Evolutionary conservation across 805 yeast species (phyloP).

Genomic region (Monosporozyma unispora): DNA sequence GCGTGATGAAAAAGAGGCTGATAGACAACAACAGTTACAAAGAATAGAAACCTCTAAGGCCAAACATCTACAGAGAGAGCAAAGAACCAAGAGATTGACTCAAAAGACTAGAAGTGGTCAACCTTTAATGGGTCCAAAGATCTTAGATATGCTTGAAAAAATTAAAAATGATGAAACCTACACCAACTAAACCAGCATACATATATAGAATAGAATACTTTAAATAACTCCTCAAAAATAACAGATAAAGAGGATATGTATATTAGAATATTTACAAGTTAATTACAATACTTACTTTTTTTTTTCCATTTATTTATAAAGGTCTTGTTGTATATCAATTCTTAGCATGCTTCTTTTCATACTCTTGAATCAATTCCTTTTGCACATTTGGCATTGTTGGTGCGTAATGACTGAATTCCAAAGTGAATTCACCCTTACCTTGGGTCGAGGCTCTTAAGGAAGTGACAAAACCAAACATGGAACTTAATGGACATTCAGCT

Average conservation of each 20-base stretch:
- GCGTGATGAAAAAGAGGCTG: slow-evolving; percentile 27
- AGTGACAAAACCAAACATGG: slow-evolving; percentile 94
- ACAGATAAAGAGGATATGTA: slow-evolving; percentile 1
- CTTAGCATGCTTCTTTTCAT: slow-evolving; percentile 47
- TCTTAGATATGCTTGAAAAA: slow-evolving; percentile 66
- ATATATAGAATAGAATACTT: not conserved
- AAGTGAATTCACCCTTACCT: slow-evolving; percentile 96
- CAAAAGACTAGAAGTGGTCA: slow-evolving; percentile 69
- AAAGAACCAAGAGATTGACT: slow-evolving; percentile 37
- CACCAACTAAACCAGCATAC: slow-evolving; percentile 10
- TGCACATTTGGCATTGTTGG: slow-evolving; percentile 89
- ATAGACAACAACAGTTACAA: slow-evolving; percentile 36
- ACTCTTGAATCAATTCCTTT: slow-evolving; percentile 79
- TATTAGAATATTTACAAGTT: slow-evolving; percentile 2
- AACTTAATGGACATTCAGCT: slow-evolving; percentile 94
- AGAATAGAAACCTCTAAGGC: slow-evolving; percentile 29
- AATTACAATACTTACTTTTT: not conserved
- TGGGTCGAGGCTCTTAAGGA: slow-evolving; percentile 92
- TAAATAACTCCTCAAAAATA: not conserved
- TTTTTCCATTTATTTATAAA: slow-evolving; percentile 1
- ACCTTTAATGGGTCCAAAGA: slow-evolving; percentile 86
- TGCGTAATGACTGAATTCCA: slow-evolving; percentile 88
- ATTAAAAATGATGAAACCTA: slow-evolving; percentile 45
- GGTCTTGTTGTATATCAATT: slow-evolving; percentile 18
- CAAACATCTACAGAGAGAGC: slow-evolving; percentile 36